These are phyloP conservation scores for Stephanodiscus minutulus DNA, from an alignment of 108 stramenopile genomes.

Conservation along the genomic window DNA sequence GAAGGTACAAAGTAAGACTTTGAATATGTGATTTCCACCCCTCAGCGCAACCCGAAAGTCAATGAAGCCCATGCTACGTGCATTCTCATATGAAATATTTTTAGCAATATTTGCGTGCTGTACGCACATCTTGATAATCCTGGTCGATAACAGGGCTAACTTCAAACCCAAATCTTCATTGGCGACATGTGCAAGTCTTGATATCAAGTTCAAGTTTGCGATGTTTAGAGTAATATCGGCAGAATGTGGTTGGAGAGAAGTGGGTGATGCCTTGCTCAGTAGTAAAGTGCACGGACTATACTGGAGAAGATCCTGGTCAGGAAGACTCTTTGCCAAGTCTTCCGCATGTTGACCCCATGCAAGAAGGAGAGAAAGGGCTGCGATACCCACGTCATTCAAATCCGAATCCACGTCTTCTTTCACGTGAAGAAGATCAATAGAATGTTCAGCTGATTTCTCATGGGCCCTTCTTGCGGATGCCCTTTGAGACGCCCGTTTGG, in stretches of 20 bases:
- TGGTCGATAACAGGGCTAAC: slow-evolving; percentile 33
- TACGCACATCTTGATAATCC: slow-evolving; percentile 46
- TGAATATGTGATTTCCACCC: slow-evolving; percentile 14
- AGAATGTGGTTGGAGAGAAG: slow-evolving; percentile 8
- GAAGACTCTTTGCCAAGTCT: slow-evolving; percentile 16
- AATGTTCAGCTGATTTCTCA: not conserved
- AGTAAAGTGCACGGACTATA: slow-evolving; percentile 31
- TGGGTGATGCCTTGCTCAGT: slow-evolving; percentile 28
- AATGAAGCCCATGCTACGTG: slow-evolving; percentile 7
- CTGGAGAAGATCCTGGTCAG: slow-evolving; percentile 12
- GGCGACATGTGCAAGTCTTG: slow-evolving; percentile 21
- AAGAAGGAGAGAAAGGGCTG: slow-evolving; percentile 33
- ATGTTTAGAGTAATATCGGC: slow-evolving; percentile 5
- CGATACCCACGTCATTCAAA: slow-evolving; percentile 17
- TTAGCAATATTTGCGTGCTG: slow-evolving; percentile 10
- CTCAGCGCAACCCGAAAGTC: slow-evolving; percentile 23
- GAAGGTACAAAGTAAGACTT: slow-evolving; percentile 11
- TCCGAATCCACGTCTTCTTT: not conserved
- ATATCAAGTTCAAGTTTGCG: slow-evolving; percentile 45
- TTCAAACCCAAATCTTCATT: slow-evolving; percentile 1
- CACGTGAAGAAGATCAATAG: not conserved
- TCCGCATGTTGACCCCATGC: slow-evolving; percentile 36
- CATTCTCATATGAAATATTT: not conserved
- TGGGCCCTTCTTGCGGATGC: not conserved
- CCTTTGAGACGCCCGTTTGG: slow-evolving; percentile 42